phyloP scores from a whole-genome alignment of 768 basidiomycete genomes.

The Lactarius trivialis region DNA sequence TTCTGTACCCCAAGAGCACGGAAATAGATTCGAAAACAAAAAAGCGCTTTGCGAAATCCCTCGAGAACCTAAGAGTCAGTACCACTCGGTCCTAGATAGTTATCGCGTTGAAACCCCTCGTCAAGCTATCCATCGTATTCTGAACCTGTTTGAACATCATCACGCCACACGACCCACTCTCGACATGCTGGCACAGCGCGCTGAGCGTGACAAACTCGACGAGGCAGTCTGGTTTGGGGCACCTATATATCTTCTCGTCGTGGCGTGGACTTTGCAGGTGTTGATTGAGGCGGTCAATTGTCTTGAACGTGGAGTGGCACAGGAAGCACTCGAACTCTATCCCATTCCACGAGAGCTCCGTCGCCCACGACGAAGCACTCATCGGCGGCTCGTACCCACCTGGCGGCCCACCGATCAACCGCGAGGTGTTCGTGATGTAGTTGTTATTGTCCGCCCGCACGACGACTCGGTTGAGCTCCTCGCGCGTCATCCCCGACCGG shows the following conservation, averaged over 20 bases:
- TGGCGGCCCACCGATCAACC: background rate
- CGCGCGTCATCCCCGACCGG: constrained; percentile 40
- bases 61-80: background rate
- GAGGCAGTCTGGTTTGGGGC: constrained; percentile 5
- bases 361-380: constrained; percentile 27
- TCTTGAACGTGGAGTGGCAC: constrained; percentile 41
- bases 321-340: constrained; percentile 55
- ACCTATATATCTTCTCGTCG: constrained; percentile 11
- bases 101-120: constrained; percentile 4
- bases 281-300: constrained; percentile 45
- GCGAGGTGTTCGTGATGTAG: background rate
- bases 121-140: constrained; percentile 4
- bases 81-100: background rate
- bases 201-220: constrained; percentile 11
- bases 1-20: too few relatives aligned
- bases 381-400: constrained; percentile 26
- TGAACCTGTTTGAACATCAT: constrained; percentile 10
- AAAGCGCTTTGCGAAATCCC: background rate
- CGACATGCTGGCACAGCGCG: constrained; percentile 15
- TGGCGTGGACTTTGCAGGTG: constrained; percentile 53
- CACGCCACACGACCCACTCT: constrained; percentile 11
- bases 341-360: constrained; percentile 37
- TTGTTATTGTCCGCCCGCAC: constrained; percentile 2
- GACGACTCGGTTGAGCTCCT: constrained; percentile 16
- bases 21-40: too few relatives aligned